Percentiles rank a stretch among this genome's conserved stretches.
phyloP scores from a whole-genome alignment of 306 rosid genomes.

The Arachis stenosperma region DNA sequence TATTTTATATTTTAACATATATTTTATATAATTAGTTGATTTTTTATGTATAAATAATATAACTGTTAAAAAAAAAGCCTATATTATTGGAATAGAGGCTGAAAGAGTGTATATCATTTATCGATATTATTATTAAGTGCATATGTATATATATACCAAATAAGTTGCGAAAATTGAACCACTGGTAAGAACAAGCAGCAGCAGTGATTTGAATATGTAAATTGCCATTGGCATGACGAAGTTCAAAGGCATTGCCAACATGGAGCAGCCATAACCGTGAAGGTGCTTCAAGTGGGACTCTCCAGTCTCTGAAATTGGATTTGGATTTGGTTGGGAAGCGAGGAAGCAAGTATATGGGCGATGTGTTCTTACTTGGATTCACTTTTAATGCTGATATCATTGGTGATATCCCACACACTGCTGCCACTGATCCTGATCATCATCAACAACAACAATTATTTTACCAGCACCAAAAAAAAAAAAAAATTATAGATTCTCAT shows the following conservation, averaged over 20 bases:
- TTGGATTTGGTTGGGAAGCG: slow-evolving; percentile 45
- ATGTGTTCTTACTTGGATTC: slow-evolving; percentile 69
- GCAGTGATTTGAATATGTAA: slow-evolving; percentile 70
- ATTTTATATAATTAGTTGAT: too few species aligned
- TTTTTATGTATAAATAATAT: too few species aligned
- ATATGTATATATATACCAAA: slow-evolving; percentile 53
- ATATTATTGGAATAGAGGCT: too few species aligned
- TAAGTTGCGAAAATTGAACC: slow-evolving; percentile 84
- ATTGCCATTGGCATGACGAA: slow-evolving; percentile 45
- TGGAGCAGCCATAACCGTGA: slow-evolving; percentile 87
- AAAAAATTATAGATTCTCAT: too few species aligned
- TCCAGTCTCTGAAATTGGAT: slow-evolving; percentile 66
- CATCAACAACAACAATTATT: too few species aligned
- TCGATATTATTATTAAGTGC: too few species aligned
- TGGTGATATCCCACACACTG: slow-evolving; percentile 77
- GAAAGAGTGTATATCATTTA: too few species aligned
- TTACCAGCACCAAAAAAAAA: too few species aligned
- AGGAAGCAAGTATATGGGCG: slow-evolving; percentile 80
- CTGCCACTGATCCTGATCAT: slow-evolving; percentile 76
- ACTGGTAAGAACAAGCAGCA: slow-evolving; percentile 81
- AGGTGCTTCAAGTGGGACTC: slow-evolving; percentile 70
- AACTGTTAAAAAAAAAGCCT: too few species aligned
- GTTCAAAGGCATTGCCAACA: slow-evolving; percentile 79
- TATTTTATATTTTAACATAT: too few species aligned
- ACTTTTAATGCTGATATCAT: slow-evolving; percentile 87